These are phyloP conservation scores for Fusarium sarcochroum DNA, from an alignment of 2,329 filamentous ascomycete species.

Conservation along the genomic window DNA sequence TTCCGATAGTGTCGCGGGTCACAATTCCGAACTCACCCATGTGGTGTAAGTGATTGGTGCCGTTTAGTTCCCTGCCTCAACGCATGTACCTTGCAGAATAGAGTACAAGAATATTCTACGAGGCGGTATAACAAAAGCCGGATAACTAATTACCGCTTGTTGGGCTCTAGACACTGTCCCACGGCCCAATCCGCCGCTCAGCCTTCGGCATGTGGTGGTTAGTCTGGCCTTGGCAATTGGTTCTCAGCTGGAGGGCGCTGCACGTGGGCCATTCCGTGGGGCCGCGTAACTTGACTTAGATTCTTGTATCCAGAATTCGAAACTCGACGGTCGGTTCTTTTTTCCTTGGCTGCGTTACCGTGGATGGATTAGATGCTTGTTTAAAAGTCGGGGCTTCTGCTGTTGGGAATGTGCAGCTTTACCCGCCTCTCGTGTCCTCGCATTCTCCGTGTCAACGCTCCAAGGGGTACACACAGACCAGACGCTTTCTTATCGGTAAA, in stretches of 20 bases:
- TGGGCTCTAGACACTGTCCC: background rate
- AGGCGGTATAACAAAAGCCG: background rate
- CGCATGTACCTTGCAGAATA: slow-evolving; percentile 20
- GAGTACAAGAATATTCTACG: background rate
- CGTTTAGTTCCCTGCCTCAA: background rate
- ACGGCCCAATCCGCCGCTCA: slow-evolving; percentile 28
- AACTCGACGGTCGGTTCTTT: background rate
- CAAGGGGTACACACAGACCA: background rate
- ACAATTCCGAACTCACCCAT: slow-evolving; percentile 5
- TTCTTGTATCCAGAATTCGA: slow-evolving; percentile 5
- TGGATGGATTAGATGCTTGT: background rate
- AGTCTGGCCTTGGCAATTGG: slow-evolving; percentile 1
- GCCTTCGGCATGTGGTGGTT: slow-evolving; percentile 26
- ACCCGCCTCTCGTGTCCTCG: no score
- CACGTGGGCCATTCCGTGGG: slow-evolving; percentile 35
- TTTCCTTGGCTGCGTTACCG: background rate
- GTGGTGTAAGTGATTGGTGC: slow-evolving; percentile 33
- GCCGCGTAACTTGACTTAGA: slow-evolving; percentile 8
- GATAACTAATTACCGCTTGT: slow-evolving; percentile 3
- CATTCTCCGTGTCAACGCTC: no score
- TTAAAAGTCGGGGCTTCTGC: slow-evolving; percentile 23
- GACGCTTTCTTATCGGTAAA: slow-evolving; percentile 14
- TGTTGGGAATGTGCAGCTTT: background rate
- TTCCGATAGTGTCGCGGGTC: background rate
- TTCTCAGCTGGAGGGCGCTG: slow-evolving; percentile 17